Evolutionary conservation across 139 green algal genomes (phyloP).

Genomic region (Desmodesmus armatus): DNA sequence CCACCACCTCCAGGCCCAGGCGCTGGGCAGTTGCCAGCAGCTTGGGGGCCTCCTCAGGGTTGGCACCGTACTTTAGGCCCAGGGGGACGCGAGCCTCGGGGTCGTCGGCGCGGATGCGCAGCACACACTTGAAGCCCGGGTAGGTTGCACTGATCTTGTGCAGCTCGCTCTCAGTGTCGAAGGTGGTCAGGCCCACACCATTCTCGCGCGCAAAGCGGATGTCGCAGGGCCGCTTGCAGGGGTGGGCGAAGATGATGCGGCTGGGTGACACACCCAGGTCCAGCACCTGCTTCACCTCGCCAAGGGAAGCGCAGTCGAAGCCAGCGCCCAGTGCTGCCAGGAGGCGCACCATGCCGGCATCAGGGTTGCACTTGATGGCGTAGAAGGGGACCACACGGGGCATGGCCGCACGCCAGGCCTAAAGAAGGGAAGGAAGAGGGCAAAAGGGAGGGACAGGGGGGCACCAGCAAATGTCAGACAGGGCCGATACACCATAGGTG

Average conservation of each 20-base stretch:
- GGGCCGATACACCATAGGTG: too few relatives aligned
- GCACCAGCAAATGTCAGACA: too few relatives aligned
- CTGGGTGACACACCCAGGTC: constrained; percentile 79
- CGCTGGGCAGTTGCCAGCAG: constrained; percentile 70
- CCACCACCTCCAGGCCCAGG: constrained; percentile 82
- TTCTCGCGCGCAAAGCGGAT: constrained; percentile 50
- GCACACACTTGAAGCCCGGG: constrained; percentile 78
- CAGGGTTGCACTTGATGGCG: constrained; percentile 96
- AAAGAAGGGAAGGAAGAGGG: too few relatives aligned
- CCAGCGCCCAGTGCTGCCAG: constrained; percentile 89
- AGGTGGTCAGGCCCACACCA: constrained; percentile 88
- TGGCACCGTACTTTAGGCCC: constrained; percentile 92
- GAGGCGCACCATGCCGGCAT: constrained; percentile 84
- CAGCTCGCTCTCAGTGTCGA: constrained; percentile 94
- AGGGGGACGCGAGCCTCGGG: constrained; percentile 77
- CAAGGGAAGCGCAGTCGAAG: constrained; percentile 95
- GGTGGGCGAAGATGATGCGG: constrained; percentile 95
- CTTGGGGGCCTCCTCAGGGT: constrained; percentile 68
- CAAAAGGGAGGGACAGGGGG: too few relatives aligned
- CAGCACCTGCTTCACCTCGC: constrained; percentile 88
- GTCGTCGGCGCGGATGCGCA: constrained; percentile 89
- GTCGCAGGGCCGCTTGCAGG: constrained; percentile 81
- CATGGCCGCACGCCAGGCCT: constrained; percentile 84
- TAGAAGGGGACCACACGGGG: constrained; percentile 94
- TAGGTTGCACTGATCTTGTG: constrained; percentile 86